phyloP scores from a whole-genome alignment of 2,329 filamentous ascomycete genomes.

The Ceratocystis variospora region DNA sequence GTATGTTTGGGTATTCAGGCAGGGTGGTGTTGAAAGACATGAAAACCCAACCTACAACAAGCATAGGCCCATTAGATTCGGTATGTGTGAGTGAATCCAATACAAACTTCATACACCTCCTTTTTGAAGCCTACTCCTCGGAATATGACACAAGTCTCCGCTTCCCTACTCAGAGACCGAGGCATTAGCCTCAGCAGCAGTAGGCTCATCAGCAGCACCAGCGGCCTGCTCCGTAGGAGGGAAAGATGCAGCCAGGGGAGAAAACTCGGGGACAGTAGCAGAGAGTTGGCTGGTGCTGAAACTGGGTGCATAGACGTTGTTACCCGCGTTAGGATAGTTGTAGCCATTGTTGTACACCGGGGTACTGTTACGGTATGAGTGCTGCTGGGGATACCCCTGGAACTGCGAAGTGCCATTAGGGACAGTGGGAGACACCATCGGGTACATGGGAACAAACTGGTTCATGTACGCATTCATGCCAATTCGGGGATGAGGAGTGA shows the following conservation, averaged over 20 bases:
- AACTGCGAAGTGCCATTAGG: slow-evolving; percentile 15
- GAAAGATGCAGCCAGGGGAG: slow-evolving; percentile 22
- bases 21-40: neutral
- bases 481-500: slow-evolving; percentile 23
- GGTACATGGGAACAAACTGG: slow-evolving; percentile 18
- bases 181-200: neutral
- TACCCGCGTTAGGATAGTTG: slow-evolving; percentile 9
- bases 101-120: neutral
- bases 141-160: neutral
- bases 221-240: neutral
- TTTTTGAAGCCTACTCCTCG: neutral
- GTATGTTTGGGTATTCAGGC: neutral
- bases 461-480: slow-evolving; percentile 20
- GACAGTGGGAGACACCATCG: slow-evolving; percentile 10
- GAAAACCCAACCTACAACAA: neutral
- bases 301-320: slow-evolving; percentile 19
- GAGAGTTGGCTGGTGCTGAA: slow-evolving; percentile 27
- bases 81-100: neutral
- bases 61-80: neutral
- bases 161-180: neutral
- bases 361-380: slow-evolving; percentile 22
- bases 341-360: slow-evolving; percentile 24
- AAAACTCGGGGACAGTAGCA: slow-evolving; percentile 30
- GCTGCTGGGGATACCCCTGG: slow-evolving; percentile 23
- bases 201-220: neutral